These are phyloP conservation scores for Mycena alexandri DNA, from an alignment of 768 basidiomycete genomes.

Conservation along the genomic window DNA sequence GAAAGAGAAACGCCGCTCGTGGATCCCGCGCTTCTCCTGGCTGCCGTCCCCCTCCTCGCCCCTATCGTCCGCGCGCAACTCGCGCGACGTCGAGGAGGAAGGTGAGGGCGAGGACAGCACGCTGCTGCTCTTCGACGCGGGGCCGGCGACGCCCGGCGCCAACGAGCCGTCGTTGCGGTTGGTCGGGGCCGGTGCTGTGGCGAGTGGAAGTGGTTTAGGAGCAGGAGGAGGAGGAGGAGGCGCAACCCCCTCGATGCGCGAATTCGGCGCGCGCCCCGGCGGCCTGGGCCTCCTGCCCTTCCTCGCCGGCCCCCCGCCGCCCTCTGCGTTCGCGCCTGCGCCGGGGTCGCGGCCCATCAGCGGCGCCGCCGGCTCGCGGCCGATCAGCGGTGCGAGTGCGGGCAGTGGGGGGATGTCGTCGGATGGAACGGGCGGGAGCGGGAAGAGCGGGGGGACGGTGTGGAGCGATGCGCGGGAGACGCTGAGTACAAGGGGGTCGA, in stretches of 20 bases:
- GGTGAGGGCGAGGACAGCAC: background rate
- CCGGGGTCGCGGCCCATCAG: too few relatives aligned
- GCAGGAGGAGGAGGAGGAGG: too few relatives aligned
- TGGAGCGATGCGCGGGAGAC: conserved; percentile 35
- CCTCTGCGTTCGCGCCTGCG: too few relatives aligned
- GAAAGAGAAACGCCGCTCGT: conserved; percentile 28
- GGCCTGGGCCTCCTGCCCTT: conserved; percentile 25
- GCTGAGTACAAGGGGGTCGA: conserved; percentile 27
- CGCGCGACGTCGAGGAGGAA: conserved; percentile 31
- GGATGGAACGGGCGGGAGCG: conserved; percentile 30
- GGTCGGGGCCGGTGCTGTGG: background rate
- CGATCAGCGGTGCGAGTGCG: background rate
- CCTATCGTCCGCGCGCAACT: background rate
- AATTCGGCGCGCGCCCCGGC: conserved; percentile 33
- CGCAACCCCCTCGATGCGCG: conserved; percentile 31
- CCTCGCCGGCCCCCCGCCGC: background rate
- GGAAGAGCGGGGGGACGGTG: conserved; percentile 38
- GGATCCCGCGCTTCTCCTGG: conserved; percentile 40
- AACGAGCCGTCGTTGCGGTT: background rate
- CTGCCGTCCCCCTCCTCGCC: background rate
- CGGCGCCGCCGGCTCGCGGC: background rate
- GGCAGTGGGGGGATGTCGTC: conserved; percentile 28
- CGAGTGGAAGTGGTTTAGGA: background rate
- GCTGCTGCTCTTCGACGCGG: conserved; percentile 33
- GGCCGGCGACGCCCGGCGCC: background rate